phyloP scores from a whole-genome alignment of 805 yeast genomes.

The Wickerhamomyces hampshirensis region DNA sequence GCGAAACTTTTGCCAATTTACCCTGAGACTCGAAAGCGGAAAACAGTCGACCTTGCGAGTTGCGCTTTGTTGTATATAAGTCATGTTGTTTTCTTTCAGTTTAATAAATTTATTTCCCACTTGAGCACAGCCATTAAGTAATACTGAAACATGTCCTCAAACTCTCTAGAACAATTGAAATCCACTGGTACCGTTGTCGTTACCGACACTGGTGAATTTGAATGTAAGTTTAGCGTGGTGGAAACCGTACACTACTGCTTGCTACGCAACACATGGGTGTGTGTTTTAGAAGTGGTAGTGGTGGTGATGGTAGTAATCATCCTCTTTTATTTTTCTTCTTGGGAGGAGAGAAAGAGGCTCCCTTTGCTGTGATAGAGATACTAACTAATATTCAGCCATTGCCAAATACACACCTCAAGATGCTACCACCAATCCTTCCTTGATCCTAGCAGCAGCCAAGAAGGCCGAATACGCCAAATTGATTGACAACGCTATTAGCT shows the following conservation, averaged over 20 bases:
- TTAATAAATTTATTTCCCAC: too few relatives aligned
- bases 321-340: too few relatives aligned
- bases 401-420: slow-evolving; percentile 99
- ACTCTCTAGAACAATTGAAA: slow-evolving; percentile 88
- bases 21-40: neutral
- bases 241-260: too few relatives aligned
- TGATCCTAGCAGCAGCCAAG: slow-evolving; percentile 92
- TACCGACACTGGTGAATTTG: slow-evolving; percentile 99
- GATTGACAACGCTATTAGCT: slow-evolving; percentile 86
- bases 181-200: slow-evolving; percentile 95
- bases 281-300: too few relatives aligned
- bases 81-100: neutral
- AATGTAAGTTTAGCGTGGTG: too few relatives aligned
- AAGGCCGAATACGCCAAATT: slow-evolving; percentile 84
- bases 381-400: slow-evolving; percentile 41
- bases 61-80: neutral
- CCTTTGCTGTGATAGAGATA: neutral
- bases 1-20: too few relatives aligned
- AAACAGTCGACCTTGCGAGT: neutral
- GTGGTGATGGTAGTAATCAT: too few relatives aligned
- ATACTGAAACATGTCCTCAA: slow-evolving; percentile 34
- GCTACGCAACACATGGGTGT: too few relatives aligned
- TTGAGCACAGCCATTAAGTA: too few relatives aligned
- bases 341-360: neutral
- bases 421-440: slow-evolving; percentile 98